Conservation (phyloP, 306 rosid species). For the Vachellia collinsii region DNA sequence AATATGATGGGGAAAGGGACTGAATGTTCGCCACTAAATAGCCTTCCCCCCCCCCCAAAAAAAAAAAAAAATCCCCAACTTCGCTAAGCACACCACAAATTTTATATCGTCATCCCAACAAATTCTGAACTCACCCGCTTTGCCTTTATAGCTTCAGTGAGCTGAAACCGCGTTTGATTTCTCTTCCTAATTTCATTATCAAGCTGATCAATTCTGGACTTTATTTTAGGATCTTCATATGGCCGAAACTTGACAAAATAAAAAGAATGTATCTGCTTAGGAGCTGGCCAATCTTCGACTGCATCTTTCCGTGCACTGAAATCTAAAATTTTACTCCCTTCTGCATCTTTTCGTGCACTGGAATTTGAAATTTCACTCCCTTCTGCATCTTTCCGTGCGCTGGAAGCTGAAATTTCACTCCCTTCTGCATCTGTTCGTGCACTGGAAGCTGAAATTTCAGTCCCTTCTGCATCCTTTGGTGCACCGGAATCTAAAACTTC, state of each 20-base stretch:
- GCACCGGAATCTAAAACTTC: no score
- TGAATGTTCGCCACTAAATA: not conserved
- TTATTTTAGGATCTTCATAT: conserved; percentile 77
- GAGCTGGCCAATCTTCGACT: conserved; percentile 95
- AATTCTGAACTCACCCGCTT: conserved; percentile 75
- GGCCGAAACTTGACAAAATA: conserved; percentile 69
- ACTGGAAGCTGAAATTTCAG: no score
- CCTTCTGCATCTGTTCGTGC: no score
- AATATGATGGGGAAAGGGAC: conserved; percentile 4
- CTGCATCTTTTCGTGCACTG: no score
- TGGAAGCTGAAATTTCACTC: no score
- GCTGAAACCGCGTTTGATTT: conserved; percentile 71
- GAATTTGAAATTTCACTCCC: no score
- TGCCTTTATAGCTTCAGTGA: conserved; percentile 79
- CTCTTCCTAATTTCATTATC: conserved; percentile 67
- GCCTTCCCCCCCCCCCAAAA: no score
- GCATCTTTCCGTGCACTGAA: conserved; percentile 47
- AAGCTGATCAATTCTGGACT: conserved; percentile 67
- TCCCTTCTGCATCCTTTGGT: no score
- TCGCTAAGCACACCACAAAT: not conserved
- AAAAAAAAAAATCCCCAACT: no score
- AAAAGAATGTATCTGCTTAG: conserved; percentile 77
- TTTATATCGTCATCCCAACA: conserved; percentile 22
- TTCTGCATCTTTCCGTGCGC: no score
- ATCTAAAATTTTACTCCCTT: no score